Base-by-base conservation (phyloP, 176 grass and related monocot genomes). In the Triticum urartu region DNA sequence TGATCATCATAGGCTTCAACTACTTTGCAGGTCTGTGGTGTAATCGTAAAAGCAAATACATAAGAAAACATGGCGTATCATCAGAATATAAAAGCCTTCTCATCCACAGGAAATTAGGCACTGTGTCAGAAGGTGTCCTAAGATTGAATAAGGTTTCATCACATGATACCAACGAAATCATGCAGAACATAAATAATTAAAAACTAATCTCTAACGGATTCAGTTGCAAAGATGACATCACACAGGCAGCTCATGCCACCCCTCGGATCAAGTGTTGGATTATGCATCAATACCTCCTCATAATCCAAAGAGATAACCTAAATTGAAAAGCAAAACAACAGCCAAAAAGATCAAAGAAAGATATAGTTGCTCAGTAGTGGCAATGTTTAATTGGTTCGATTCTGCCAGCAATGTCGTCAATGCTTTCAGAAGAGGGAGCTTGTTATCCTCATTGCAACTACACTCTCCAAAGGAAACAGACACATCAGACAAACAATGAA, bases 361-460 rank as follows among this genome's bases (percentile, higher is more conserved):
- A 14, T 5, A 17, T 2, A 52, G 87, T 66, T 83, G 86, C 93
- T 98, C 93, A 95, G 93, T 81, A 43, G 52, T 92, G 95, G 95
- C 95, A 63, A 71, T 63, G 8, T 63, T 61, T 91, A 84, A 86
- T 78, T 88, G 93, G 95, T 95, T 98, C 93, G 95, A 98, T 98
- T 98, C 93, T 89, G 91, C 95, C 89, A 95, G 95, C 95, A 11
- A 68, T 84, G 43, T 93, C 95, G 79, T 91, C 93, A 95, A 81
- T 81, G n/a, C 72, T 4, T 83, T 97, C 95, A 95, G 95, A 88
- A 98, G 95, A 98, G 95, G 95, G 93, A 98, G 95, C 95, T 95
- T 92, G 24, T 11, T 93, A 77, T 98, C 95, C 83, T 95, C 91
- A 98, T 93, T 5, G 93, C 79, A 90, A 83, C 25, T 66, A 17